phyloP scores from a whole-genome alignment of 2,329 filamentous ascomycete genomes.

The Davidsoniella virescens region DNA sequence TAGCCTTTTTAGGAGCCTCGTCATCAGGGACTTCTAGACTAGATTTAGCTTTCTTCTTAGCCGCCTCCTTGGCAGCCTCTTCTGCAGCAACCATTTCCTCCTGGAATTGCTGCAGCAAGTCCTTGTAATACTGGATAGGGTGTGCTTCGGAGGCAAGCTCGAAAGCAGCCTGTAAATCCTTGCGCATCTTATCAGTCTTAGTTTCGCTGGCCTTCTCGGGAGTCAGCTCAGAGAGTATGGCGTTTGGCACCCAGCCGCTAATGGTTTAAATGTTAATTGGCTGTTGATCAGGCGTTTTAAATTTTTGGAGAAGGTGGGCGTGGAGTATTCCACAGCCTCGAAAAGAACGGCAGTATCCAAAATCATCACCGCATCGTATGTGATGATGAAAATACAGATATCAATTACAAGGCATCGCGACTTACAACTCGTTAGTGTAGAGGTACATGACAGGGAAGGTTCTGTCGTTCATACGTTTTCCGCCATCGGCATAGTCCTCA shows the following conservation, averaged over 20 bases:
- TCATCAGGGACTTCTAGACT: constrained; percentile 35
- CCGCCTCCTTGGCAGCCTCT: constrained; percentile 32
- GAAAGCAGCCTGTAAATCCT: constrained; percentile 65
- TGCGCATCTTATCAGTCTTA: constrained; percentile 62
- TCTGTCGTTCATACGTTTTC: constrained; percentile 69
- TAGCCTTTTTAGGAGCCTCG: constrained; percentile 48
- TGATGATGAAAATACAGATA: not conserved
- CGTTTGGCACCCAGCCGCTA: constrained; percentile 86
- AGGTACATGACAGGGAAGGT: constrained; percentile 94
- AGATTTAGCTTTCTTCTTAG: constrained; percentile 23
- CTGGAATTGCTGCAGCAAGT: constrained; percentile 52
- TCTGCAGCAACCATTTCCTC: constrained; percentile 44
- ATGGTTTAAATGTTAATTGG: constrained; percentile 7
- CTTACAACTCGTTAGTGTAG: constrained; percentile 92
- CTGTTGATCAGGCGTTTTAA: not conserved
- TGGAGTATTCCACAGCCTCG: not conserved
- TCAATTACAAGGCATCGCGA: constrained; percentile 16
- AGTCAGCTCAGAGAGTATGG: constrained; percentile 61
- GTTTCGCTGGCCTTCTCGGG: constrained; percentile 52
- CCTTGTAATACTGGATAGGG: constrained; percentile 68
- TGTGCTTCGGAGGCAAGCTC: constrained; percentile 63
- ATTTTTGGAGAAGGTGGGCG: not conserved
- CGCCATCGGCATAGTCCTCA: constrained; percentile 73
- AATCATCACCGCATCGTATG: not conserved
- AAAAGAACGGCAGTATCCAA: not conserved